These are phyloP conservation scores for Hsuehochloa calcarea DNA, from an alignment of 176 grass and related monocot genomes.

Conservation along the genomic window DNA sequence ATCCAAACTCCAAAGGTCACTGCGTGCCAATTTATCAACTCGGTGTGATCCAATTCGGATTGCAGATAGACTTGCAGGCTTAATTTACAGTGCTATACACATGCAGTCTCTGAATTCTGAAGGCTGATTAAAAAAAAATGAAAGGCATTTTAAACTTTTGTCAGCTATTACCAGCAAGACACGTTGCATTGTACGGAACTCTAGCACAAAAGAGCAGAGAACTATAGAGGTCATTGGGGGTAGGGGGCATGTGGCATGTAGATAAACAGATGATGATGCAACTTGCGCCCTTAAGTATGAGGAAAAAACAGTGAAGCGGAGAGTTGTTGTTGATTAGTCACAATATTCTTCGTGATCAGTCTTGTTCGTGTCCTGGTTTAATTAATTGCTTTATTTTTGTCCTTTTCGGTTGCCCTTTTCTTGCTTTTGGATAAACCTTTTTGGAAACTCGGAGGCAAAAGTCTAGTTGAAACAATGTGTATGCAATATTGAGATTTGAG, in stretches of 20 bases:
- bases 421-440: not conserved
- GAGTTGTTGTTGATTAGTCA: not conserved
- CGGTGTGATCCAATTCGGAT: not conserved
- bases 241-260: not conserved
- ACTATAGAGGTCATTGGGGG: not conserved
- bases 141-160: not conserved
- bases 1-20: not conserved
- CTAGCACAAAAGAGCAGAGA: not conserved
- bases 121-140: not conserved
- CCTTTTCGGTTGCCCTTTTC: not conserved
- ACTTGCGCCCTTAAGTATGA: not conserved
- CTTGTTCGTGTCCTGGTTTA: not conserved
- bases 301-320: not conserved
- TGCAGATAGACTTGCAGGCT: not conserved
- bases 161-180: not conserved
- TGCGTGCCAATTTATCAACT: not conserved
- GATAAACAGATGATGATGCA: not conserved
- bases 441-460: slow-evolving; percentile 14
- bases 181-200: slow-evolving; percentile 16
- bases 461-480: not conserved
- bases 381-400: not conserved
- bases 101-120: not conserved
- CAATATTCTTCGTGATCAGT: not conserved
- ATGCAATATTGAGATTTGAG: not conserved
- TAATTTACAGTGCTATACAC: not conserved